These are phyloP conservation scores for Pseudomassariella vexata DNA, from an alignment of 2,329 filamentous ascomycete species.

Conservation along the genomic window DNA sequence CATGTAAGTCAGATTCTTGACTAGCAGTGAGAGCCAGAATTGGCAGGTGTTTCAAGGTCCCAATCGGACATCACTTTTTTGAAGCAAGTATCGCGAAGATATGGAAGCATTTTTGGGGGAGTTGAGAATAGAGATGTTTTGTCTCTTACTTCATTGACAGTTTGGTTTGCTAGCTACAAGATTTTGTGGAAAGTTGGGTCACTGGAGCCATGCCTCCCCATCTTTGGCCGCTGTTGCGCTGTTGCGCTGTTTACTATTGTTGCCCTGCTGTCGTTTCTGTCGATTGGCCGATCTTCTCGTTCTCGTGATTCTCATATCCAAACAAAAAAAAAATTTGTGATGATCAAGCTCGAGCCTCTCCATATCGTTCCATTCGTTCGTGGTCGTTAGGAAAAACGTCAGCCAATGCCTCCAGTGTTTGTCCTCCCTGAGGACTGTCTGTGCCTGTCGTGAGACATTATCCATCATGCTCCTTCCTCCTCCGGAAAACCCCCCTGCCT, in stretches of 20 bases:
- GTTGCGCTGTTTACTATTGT: slow-evolving; percentile 8
- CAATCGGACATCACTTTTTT: no score
- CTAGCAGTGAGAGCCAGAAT: no score
- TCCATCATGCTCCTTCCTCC: slow-evolving; percentile 17
- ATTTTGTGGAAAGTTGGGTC: slow-evolving; percentile 8
- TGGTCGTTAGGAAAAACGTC: not conserved
- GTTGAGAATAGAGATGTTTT: slow-evolving; percentile 2
- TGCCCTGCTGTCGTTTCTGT: slow-evolving; percentile 5
- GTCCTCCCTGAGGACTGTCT: slow-evolving; percentile 7
- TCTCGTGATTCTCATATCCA: slow-evolving; percentile 4
- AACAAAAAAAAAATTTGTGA: slow-evolving; percentile 6
- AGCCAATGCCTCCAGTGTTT: no score
- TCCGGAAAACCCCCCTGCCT: slow-evolving; percentile 13
- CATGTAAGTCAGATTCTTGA: no score
- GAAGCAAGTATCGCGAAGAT: no score
- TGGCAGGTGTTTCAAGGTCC: no score
- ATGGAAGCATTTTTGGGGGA: not conserved
- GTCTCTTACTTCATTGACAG: slow-evolving; percentile 6
- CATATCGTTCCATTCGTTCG: no score
- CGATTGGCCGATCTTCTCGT: no score
- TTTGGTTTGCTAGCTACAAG: slow-evolving; percentile 9
- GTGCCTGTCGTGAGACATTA: slow-evolving; percentile 26
- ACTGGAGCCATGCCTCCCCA: slow-evolving; percentile 6
- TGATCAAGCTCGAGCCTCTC: no score
- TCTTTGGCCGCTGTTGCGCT: slow-evolving; percentile 6